These are phyloP conservation scores for Trichoderma harzianum DNA, from an alignment of 2,329 filamentous ascomycete species.

Conservation along the genomic window DNA sequence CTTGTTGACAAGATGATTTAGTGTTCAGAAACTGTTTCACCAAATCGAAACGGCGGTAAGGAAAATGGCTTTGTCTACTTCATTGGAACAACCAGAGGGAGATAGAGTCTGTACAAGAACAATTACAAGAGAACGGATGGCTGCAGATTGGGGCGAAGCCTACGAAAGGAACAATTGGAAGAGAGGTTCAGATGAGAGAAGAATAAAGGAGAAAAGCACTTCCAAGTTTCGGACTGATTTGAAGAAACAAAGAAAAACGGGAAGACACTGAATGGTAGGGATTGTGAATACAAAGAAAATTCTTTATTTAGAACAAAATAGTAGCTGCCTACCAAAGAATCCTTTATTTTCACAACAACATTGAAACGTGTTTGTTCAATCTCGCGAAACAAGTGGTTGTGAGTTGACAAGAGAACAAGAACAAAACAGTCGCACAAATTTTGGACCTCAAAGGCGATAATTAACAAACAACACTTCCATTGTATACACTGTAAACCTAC, in stretches of 20 bases:
- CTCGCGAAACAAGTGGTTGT: neutral
- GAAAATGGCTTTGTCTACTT: neutral
- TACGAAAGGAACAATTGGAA: neutral
- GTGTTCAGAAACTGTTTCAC: neutral
- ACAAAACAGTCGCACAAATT: neutral
- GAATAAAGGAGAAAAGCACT: neutral
- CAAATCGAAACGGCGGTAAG: neutral
- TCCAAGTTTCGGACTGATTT: neutral
- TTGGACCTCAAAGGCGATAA: neutral
- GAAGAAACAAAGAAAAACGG: neutral
- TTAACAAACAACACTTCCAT: neutral
- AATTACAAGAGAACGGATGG: neutral
- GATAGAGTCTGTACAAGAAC: neutral
- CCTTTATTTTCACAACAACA: neutral
- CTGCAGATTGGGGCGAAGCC: neutral
- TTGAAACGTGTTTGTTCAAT: neutral
- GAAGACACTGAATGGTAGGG: neutral
- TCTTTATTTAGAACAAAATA: neutral
- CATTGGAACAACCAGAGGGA: neutral
- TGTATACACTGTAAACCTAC: neutral
- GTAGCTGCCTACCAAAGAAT: neutral
- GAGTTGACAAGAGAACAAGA: neutral
- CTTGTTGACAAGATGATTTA: neutral
- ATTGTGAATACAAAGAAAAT: neutral
- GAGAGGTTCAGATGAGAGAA: neutral